A percentile compares a stretch with the other conserved stretches of the same genome.
phyloP scores from a whole-genome alignment of 148 eudicot species.

The Vaccinium darrowii region DNA sequence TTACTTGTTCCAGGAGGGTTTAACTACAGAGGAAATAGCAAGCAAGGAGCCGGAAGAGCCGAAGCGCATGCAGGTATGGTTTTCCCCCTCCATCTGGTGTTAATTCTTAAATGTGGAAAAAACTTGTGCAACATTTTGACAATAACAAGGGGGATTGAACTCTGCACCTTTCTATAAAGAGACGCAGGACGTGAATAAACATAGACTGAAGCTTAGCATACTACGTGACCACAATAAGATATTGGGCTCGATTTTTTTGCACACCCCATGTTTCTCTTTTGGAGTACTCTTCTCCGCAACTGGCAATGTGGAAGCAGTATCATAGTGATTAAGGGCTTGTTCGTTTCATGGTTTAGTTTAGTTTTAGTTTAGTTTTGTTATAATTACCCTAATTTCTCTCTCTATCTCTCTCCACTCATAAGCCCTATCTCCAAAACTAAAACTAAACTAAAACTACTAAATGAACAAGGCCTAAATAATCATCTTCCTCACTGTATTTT shows the following conservation, averaged over 20 bases:
- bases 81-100: neutral
- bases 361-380: no score
- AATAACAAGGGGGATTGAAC: neutral
- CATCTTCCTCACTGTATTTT: neutral
- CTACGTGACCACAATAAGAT: neutral
- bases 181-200: neutral
- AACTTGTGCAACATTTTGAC: neutral
- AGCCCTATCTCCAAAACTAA: no score
- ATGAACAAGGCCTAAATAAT: neutral
- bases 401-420: no score
- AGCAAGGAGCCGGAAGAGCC: constrained; percentile 86
- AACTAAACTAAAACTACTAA: no score
- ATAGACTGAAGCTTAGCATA: neutral
- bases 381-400: no score
- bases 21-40: constrained; percentile 85
- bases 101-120: neutral
- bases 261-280: neutral
- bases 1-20: constrained; percentile 57
- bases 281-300: neutral
- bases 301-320: neutral
- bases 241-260: neutral
- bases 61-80: constrained; percentile 62
- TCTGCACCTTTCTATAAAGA: neutral
- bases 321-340: neutral
- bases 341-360: no score